Base-by-base conservation (phyloP, 2,329 filamentous ascomycete genomes). In the Fusarium scirpi region DNA sequence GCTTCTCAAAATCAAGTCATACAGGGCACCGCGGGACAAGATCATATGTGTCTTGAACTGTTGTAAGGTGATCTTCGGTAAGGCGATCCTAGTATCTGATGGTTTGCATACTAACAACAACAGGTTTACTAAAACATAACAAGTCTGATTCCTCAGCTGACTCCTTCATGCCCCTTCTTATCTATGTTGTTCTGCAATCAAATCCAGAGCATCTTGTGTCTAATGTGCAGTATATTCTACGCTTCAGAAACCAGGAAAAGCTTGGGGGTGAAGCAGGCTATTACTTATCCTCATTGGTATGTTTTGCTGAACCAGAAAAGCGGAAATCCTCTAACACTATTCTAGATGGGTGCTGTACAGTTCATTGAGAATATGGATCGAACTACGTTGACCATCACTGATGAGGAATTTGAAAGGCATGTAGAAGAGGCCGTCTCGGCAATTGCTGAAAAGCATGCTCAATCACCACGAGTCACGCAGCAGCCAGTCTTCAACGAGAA, bases 41-140 rank as follows among this genome's bases (percentile, higher is more conserved):
- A 96, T 99, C 58, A 98, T 99, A 52, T 99, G 96, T 80, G 94
- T 98, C 47, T 83, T 99, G 59, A 99, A 99, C 81, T 98, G 94
- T 82, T 99, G 96, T 88, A 99, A 99, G 82, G 97, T 99, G 69
- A 98, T 99, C 69, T 98, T 99, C 80, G 96, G 92, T 94, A 80
- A 73, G 74, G 22, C 30, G 24, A 12, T 18, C 10, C 13, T 15
- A 32, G 10, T 8, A 13, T n/a, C 8, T 38, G 41, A 11, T 15
- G 4, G 22, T 6, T 11, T 11, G 3, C 8, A 51, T 25, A 32
- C 56, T 75, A 41, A 70, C 48, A n/a, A 15, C 34, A 27, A 15
- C 58, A 93, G 92, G 95, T 20, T 89, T 97, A 51, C 84, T 99
- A 55, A 94, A 95, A 72, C 97, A 98, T 78, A 90, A 93, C 56